phyloP scores from a whole-genome alignment of 495 filamentous ascomycete genomes.

The Aspergillus diversus region DNA sequence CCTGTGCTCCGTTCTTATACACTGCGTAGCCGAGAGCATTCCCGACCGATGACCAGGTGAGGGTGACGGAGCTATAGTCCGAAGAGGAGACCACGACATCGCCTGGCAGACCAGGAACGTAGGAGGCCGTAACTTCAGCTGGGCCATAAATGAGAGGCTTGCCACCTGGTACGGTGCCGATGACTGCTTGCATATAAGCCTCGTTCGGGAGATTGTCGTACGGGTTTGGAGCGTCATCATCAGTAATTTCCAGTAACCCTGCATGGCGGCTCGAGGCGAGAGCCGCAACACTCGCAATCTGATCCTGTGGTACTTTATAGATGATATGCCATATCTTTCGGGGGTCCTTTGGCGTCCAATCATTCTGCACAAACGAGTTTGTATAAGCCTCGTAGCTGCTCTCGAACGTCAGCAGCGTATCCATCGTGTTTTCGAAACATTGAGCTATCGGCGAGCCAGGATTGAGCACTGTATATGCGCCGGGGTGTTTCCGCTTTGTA shows the following conservation, averaged over 20 bases:
- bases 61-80: constrained; percentile 21
- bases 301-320: constrained; percentile 17
- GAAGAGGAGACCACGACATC: constrained; percentile 14
- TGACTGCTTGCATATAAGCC: constrained; percentile 22
- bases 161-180: constrained; percentile 18
- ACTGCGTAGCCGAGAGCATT: constrained; percentile 24
- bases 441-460: constrained; percentile 19
- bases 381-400: constrained; percentile 18
- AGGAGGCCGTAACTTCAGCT: constrained; percentile 2
- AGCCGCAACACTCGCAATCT: constrained; percentile 1
- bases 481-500: constrained; percentile 21
- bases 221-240: constrained; percentile 20
- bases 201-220: constrained; percentile 25
- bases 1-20: constrained; percentile 1
- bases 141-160: constrained; percentile 4
- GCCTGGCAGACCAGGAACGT: constrained; percentile 4
- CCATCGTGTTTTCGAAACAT: constrained; percentile 25
- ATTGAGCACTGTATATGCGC: constrained; percentile 21
- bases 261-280: constrained; percentile 15
- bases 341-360: constrained; percentile 26
- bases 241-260: constrained; percentile 19
- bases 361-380: constrained; percentile 17
- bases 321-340: constrained; percentile 28
- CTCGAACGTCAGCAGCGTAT: constrained; percentile 25
- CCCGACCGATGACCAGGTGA: constrained; percentile 18